A percentile compares a stretch with the other conserved stretches of the same genome.
These are phyloP conservation scores for Aureobasidium sp. DNA, from an alignment of 2,329 filamentous ascomycete genomes.

Conservation along the genomic window DNA sequence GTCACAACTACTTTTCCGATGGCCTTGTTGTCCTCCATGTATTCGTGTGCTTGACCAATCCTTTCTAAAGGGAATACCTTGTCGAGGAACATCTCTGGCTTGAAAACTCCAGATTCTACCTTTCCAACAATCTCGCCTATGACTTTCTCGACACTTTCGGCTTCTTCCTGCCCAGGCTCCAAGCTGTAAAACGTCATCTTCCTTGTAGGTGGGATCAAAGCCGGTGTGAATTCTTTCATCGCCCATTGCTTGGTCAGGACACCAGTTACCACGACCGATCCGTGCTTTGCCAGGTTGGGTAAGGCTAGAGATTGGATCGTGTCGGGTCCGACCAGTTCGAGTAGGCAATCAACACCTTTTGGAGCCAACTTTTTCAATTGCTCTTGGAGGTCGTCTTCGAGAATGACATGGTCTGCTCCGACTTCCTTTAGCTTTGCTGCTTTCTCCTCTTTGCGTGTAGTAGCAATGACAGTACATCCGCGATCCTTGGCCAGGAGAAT, in stretches of 20 bases:
- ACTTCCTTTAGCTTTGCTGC: neutral
- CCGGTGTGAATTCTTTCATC: conserved; percentile 6
- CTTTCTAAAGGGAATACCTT: conserved; percentile 1
- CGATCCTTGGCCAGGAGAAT: conserved; percentile 7
- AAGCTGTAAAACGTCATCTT: conserved; percentile 15
- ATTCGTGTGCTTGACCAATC: conserved; percentile 1
- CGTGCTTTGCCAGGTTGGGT: conserved; percentile 5
- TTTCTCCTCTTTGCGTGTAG: conserved; percentile 13
- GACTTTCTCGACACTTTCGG: conserved; percentile 7
- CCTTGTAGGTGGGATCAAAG: conserved; percentile 9
- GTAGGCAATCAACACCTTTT: conserved; percentile 9
- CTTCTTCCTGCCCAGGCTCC: conserved; percentile 7
- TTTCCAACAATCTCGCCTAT: neutral
- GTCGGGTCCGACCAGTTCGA: conserved; percentile 13
- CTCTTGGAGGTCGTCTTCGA: conserved; percentile 5
- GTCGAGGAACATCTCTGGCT: conserved; percentile 7
- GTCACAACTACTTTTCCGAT: conserved; percentile 10
- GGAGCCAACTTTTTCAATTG: conserved; percentile 4
- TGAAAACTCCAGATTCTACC: conserved; percentile 9
- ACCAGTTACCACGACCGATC: conserved; percentile 13
- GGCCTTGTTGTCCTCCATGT: conserved; percentile 13
- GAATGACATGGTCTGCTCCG: conserved; percentile 16
- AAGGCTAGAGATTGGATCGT: neutral
- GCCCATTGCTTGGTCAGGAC: conserved; percentile 14
- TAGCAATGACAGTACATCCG: conserved; percentile 17